Percentiles rank a stretch among this genome's conserved stretches.
phyloP scores from a whole-genome alignment of 2,329 filamentous ascomycete genomes.

The Lachnellula hyalina region DNA sequence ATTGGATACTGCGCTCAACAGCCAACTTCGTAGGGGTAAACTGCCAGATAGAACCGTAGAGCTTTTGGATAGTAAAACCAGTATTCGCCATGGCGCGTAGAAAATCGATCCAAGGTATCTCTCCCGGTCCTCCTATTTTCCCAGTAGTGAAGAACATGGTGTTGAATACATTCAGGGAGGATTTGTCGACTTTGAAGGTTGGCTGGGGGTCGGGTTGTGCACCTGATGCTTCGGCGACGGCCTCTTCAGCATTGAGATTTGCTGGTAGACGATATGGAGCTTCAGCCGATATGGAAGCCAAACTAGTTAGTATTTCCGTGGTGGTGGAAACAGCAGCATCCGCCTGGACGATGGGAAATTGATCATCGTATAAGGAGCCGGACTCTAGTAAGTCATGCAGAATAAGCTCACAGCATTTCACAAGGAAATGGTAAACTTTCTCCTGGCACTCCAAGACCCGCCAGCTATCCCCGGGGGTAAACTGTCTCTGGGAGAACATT shows the following conservation, averaged over 20 bases:
- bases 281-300: conserved; percentile 40
- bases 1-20: conserved; percentile 46
- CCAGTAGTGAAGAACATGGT: conserved; percentile 36
- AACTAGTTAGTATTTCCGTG: conserved; percentile 29
- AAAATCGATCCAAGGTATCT: conserved; percentile 48
- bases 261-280: conserved; percentile 47
- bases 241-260: not conserved
- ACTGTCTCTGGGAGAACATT: conserved; percentile 34
- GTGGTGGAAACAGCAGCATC: conserved; percentile 17
- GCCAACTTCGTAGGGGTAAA: conserved; percentile 41
- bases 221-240: not conserved
- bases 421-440: conserved; percentile 42
- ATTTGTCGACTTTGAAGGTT: conserved; percentile 31
- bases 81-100: conserved; percentile 43
- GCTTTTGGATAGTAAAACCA: conserved; percentile 48
- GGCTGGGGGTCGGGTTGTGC: conserved; percentile 1
- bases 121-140: conserved; percentile 35
- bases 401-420: conserved; percentile 41
- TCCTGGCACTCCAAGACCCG: conserved; percentile 47
- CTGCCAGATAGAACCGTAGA: conserved; percentile 56
- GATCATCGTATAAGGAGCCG: conserved; percentile 22
- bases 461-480: conserved; percentile 42
- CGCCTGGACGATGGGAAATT: conserved; percentile 32
- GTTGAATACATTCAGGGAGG: conserved; percentile 37
- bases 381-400: conserved; percentile 43